phyloP scores from a whole-genome alignment of 108 stramenopile genomes.

The Nitzschia sp. region DNA sequence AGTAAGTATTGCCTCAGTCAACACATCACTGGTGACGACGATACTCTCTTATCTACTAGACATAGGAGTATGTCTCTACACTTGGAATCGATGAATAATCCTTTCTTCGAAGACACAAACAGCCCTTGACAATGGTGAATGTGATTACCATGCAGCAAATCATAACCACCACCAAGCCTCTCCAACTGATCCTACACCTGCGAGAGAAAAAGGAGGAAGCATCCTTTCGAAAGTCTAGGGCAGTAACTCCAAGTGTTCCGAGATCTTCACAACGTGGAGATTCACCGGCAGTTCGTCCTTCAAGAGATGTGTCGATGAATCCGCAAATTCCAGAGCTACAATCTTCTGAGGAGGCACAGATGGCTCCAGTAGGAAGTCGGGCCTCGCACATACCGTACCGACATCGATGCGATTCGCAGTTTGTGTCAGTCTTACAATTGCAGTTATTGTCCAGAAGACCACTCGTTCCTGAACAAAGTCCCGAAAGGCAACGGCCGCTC shows the following conservation, averaged over 20 bases:
- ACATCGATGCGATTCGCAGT: background rate
- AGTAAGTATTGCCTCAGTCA: too few relatives aligned
- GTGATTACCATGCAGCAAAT: background rate
- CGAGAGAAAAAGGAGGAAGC: too few relatives aligned
- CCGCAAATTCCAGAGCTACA: background rate
- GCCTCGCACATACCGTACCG: background rate
- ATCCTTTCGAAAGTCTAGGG: background rate
- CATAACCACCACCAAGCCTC: background rate
- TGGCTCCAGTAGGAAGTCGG: background rate
- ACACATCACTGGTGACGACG: too few relatives aligned
- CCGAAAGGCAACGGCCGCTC: background rate
- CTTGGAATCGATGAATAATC: background rate
- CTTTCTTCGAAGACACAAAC: background rate
- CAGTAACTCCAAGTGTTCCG: background rate
- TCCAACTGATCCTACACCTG: background rate
- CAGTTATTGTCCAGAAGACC: slow-evolving; percentile 1
- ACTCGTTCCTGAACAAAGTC: background rate
- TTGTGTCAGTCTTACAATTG: background rate
- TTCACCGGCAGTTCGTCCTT: too few relatives aligned
- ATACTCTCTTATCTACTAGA: too few relatives aligned
- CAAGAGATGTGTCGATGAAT: too few relatives aligned
- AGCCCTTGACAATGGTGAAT: slow-evolving; percentile 2
- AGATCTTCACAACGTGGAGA: background rate
- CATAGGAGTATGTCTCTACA: too few relatives aligned
- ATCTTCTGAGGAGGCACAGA: background rate